These are phyloP conservation scores for Hypoxylon fuscum DNA, from an alignment of 495 filamentous ascomycete genomes.

Conservation along the genomic window DNA sequence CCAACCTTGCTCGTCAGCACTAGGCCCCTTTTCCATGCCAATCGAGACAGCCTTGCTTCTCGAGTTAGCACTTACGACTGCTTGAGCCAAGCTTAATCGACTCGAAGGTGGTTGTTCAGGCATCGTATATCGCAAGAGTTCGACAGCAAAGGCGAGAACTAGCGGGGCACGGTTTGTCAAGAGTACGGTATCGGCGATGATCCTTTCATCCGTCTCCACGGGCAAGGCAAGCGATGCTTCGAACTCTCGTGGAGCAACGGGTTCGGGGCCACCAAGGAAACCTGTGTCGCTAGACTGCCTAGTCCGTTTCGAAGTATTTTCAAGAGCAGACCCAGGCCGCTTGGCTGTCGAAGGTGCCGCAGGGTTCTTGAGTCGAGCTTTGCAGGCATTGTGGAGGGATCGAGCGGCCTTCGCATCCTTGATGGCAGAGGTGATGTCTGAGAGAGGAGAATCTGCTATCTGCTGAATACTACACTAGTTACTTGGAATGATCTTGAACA, in stretches of 20 bases:
- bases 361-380: conserved; percentile 64
- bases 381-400: conserved; percentile 71
- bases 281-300: conserved; percentile 45
- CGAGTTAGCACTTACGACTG: conserved; percentile 80
- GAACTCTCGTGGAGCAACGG: conserved; percentile 66
- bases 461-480: conserved; percentile 60
- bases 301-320: conserved; percentile 52
- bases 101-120: conserved; percentile 84
- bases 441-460: conserved; percentile 67
- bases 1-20: conserved; percentile 76
- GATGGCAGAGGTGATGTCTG: conserved; percentile 66
- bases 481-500: conserved; percentile 7
- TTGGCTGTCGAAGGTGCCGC: conserved; percentile 45
- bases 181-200: conserved; percentile 64
- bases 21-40: conserved; percentile 71
- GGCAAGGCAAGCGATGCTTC: conserved; percentile 75
- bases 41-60: conserved; percentile 77
- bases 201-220: conserved; percentile 62
- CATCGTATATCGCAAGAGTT: conserved; percentile 78
- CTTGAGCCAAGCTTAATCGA: conserved; percentile 79
- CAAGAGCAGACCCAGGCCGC: conserved; percentile 42
- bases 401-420: conserved; percentile 76
- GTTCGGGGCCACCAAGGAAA: conserved; percentile 47
- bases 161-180: conserved; percentile 83
- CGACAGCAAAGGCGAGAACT: conserved; percentile 81